phyloP scores from a whole-genome alignment of 169 alveolate species.

The Cryptosporidium sp. region DNA sequence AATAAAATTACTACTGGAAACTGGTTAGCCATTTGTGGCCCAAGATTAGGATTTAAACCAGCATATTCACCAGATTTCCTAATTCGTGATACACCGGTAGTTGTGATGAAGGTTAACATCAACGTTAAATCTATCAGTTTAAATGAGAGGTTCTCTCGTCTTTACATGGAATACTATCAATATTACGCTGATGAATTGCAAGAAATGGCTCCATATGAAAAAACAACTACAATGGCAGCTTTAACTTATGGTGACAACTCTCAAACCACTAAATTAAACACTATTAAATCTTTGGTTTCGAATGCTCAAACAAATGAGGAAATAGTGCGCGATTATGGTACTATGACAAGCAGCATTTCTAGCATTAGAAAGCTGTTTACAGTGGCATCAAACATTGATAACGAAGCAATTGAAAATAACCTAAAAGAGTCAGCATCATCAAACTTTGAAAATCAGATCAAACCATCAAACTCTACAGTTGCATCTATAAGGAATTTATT shows the following conservation, averaged over 20 bases:
- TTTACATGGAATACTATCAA: constrained; percentile 60
- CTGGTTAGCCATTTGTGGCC: constrained; percentile 75
- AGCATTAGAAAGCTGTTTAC: constrained; percentile 66
- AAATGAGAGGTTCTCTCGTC: constrained; percentile 70
- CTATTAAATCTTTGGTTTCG: constrained; percentile 66
- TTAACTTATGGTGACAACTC: constrained; percentile 71
- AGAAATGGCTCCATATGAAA: constrained; percentile 70
- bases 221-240: constrained; percentile 73
- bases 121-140: constrained; percentile 59
- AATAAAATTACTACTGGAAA: constrained; percentile 62
- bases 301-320: constrained; percentile 56
- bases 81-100: constrained; percentile 72
- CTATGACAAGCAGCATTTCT: constrained; percentile 65
- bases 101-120: constrained; percentile 52
- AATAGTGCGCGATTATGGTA: constrained; percentile 42
- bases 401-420: constrained; percentile 10
- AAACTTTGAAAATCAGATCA: constrained; percentile 14
- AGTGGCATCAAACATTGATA: constrained; percentile 43
- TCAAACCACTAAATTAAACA: constrained; percentile 37
- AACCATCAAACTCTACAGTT: constrained; percentile 65
- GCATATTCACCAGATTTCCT: constrained; percentile 70
- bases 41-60: constrained; percentile 71
- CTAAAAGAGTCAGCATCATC: background rate
- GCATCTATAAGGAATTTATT: constrained; percentile 53
- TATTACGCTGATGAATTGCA: constrained; percentile 66